These are phyloP conservation scores for Pterocarpus macrocarpus DNA, from an alignment of 306 rosid genomes.

Conservation along the genomic window DNA sequence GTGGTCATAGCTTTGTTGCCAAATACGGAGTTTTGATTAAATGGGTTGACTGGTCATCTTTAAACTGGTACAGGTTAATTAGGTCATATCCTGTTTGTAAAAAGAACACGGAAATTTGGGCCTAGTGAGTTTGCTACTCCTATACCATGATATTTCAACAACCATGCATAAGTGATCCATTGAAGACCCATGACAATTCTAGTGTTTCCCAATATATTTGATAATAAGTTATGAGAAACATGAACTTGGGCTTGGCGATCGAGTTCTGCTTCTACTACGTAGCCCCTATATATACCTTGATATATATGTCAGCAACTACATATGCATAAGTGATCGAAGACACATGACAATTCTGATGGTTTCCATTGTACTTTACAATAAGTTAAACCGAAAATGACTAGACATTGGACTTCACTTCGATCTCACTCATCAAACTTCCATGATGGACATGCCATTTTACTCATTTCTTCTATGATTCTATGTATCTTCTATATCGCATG, in stretches of 20 bases:
- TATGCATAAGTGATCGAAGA: neutral
- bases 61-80: neutral
- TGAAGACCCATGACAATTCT: neutral
- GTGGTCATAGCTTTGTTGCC: constrained; percentile 31
- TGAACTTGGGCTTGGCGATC: neutral
- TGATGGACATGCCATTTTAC: constrained; percentile 7
- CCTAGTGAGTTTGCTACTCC: neutral
- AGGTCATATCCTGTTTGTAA: neutral
- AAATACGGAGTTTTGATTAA: neutral
- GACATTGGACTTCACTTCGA: constrained; percentile 34
- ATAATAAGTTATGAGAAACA: neutral
- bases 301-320: constrained; percentile 18
- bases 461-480: neutral
- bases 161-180: neutral
- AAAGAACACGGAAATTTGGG: neutral
- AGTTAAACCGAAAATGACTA: constrained; percentile 28
- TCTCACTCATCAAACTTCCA: neutral
- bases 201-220: constrained; percentile 17
- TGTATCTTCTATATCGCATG: no score
- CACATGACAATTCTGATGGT: constrained; percentile 24
- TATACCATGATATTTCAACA: neutral
- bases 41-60: constrained; percentile 34
- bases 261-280: constrained; percentile 2
- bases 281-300: neutral
- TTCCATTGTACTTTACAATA: constrained; percentile 13